Conservation (phyloP, 257 asterid species). For the Solanum paucissectum region DNA sequence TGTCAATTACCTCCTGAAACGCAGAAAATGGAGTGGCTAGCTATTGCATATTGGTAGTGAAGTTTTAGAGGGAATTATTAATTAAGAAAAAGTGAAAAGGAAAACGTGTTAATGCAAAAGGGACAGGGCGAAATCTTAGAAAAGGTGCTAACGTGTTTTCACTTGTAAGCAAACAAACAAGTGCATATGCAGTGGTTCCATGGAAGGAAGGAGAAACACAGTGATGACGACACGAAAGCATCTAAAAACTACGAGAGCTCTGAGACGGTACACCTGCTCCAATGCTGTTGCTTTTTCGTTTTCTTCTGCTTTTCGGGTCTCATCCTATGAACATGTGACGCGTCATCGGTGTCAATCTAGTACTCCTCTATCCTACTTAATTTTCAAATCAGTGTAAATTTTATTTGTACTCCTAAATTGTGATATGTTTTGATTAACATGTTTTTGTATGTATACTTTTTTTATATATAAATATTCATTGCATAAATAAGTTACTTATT, state of each 20-base stretch:
- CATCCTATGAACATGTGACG: neutral
- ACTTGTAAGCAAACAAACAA: neutral
- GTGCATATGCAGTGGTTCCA: neutral
- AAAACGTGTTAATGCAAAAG: neutral
- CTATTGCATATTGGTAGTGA: neutral
- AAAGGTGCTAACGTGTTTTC: neutral
- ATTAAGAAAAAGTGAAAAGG: neutral
- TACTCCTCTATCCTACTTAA: neutral
- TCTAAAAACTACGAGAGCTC: neutral
- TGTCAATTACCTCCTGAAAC: neutral
- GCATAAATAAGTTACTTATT: neutral
- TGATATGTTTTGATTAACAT: too few relatives aligned
- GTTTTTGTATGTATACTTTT: neutral
- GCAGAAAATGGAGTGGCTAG: neutral
- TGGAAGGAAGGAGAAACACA: neutral
- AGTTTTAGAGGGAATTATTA: neutral
- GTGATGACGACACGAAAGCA: neutral
- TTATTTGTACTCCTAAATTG: neutral
- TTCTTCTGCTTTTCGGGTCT: neutral
- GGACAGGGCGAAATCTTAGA: neutral
- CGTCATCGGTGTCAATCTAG: neutral
- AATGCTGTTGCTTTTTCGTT: neutral
- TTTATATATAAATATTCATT: too few relatives aligned
- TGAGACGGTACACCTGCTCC: neutral
- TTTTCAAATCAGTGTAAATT: neutral